phyloP scores from a whole-genome alignment of 805 yeast species.

The Wickerhamiella alocasiicola region DNA sequence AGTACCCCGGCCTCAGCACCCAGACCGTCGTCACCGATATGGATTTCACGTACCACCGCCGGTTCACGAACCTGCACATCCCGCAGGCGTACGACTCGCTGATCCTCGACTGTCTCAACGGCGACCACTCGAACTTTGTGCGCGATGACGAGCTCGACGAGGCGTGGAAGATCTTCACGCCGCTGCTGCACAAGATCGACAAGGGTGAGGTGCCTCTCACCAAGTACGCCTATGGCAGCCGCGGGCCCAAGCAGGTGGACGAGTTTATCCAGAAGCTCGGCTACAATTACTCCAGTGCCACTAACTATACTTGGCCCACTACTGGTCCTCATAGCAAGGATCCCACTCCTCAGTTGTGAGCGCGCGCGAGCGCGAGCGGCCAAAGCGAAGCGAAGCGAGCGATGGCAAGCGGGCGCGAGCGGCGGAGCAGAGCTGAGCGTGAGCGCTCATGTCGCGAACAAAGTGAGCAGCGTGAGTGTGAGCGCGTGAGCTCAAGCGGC shows the following conservation, averaged over 20 bases:
- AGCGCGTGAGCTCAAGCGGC: no score
- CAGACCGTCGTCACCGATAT: conserved; percentile 77
- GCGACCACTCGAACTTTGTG: conserved; percentile 94
- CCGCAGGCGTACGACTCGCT: conserved; percentile 97
- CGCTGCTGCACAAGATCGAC: conserved; percentile 71
- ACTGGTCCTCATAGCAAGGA: conserved; percentile 13
- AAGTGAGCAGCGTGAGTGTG: no score
- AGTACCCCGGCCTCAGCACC: conserved; percentile 83
- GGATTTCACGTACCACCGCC: conserved; percentile 69
- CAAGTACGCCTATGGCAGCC: conserved; percentile 75
- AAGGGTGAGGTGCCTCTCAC: conserved; percentile 45
- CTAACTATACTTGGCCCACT: conserved; percentile 79
- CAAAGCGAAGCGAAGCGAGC: no score
- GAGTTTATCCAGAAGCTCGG: conserved; percentile 57
- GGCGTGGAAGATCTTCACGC: conserved; percentile 89
- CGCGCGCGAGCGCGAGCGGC: no score
- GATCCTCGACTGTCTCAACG: conserved; percentile 77
- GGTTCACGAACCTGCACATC: conserved; percentile 82
- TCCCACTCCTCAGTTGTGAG: conserved; percentile 9
- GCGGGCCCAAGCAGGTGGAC: conserved; percentile 65
- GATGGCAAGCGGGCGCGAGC: no score
- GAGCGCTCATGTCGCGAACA: no score
- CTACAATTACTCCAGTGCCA: conserved; percentile 50
- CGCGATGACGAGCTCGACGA: conserved; percentile 94
- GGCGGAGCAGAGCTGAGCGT: no score